Conservation (phyloP, 805 yeast species). For the Cyberlindnera suaveolens region DNA sequence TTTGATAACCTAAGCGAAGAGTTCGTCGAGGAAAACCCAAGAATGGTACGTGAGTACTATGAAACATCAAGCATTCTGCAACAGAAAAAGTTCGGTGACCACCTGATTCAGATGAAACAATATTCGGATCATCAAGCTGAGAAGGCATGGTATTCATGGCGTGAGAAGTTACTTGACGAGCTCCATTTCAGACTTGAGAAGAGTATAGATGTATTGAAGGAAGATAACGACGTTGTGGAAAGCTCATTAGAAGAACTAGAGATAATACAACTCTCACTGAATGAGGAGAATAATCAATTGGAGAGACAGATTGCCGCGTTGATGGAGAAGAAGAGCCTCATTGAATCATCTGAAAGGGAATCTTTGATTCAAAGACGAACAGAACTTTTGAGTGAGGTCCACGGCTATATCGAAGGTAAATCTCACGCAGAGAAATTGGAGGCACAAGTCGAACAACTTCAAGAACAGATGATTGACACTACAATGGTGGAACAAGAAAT, state of each 20-base stretch:
- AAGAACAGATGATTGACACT: slow-evolving; percentile 10
- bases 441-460: slow-evolving; percentile 7
- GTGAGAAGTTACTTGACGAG: slow-evolving; percentile 21
- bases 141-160: slow-evolving; percentile 22
- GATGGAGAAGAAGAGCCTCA: slow-evolving; percentile 2
- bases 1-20: slow-evolving; percentile 21
- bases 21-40: slow-evolving; percentile 23
- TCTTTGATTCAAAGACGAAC: slow-evolving; percentile 6
- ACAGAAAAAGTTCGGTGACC: slow-evolving; percentile 22
- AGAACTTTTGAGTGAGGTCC: slow-evolving; percentile 8
- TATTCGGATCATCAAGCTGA: slow-evolving; percentile 22
- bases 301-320: slow-evolving; percentile 1
- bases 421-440: slow-evolving; percentile 1
- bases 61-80: slow-evolving; percentile 12
- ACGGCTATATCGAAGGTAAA: slow-evolving; percentile 2
- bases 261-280: slow-evolving; percentile 1
- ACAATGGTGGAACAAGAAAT: slow-evolving; percentile 16
- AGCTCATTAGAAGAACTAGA: slow-evolving; percentile 2
- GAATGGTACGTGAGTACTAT: slow-evolving; percentile 21
- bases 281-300: neutral
- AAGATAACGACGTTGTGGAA: slow-evolving; percentile 6
- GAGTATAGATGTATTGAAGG: slow-evolving; percentile 7
- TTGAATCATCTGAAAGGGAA: slow-evolving; percentile 15
- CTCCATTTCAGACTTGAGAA: slow-evolving; percentile 13
- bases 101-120: slow-evolving; percentile 20